phyloP scores from a whole-genome alignment of 768 basidiomycete species.

The Termitomyces sp. region DNA sequence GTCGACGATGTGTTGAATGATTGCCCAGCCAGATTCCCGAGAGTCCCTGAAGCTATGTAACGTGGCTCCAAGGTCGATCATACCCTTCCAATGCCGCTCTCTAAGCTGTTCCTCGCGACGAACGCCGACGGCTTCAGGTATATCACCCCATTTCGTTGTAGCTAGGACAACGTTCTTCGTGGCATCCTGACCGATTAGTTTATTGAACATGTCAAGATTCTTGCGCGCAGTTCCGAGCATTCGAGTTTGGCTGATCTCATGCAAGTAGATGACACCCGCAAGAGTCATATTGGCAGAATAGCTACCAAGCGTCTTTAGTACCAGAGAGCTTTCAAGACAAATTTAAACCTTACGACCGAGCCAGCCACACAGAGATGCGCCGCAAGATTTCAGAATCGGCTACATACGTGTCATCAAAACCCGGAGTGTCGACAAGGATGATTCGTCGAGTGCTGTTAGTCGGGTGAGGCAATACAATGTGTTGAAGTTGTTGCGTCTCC shows the following conservation, averaged over 20 bases:
- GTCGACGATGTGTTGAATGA: conserved; percentile 9
- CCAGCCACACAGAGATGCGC: conserved; percentile 10
- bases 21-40: conserved; percentile 5
- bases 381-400: conserved; percentile 10
- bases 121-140: neutral
- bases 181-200: conserved; percentile 12
- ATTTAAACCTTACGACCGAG: conserved; percentile 6
- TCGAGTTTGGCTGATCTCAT: conserved; percentile 18
- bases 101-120: conserved; percentile 9
- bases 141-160: conserved; percentile 14
- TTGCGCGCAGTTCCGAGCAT: conserved; percentile 18
- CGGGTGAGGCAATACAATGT: conserved; percentile 9
- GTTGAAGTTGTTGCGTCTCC: conserved; percentile 11
- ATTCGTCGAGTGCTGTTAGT: conserved; percentile 4
- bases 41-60: conserved; percentile 7
- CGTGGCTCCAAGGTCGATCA: conserved; percentile 9
- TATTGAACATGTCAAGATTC: conserved; percentile 17
- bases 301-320: neutral
- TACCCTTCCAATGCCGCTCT: conserved; percentile 9
- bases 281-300: conserved; percentile 13
- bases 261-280: conserved; percentile 15
- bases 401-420: conserved; percentile 12
- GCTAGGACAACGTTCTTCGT: conserved; percentile 15
- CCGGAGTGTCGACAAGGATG: conserved; percentile 12
- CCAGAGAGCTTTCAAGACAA: neutral